Percentiles rank a stretch among this genome's conserved stretches.
Evolutionary conservation across 805 yeast genomes (phyloP).

Genomic region (Pichia eremophila): DNA sequence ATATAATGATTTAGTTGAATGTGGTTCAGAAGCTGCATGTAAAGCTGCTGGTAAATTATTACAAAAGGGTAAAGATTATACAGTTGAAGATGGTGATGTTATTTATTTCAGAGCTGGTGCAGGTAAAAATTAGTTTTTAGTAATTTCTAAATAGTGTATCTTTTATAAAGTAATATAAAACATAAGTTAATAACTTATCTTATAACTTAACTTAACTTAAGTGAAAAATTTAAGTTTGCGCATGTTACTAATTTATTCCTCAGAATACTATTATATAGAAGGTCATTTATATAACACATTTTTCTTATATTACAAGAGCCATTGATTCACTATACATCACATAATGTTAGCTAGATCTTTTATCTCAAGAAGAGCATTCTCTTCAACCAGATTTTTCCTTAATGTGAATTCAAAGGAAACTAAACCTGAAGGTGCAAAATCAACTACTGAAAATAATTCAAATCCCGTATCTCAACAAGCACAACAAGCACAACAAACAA

Average conservation of each 20-base stretch:
- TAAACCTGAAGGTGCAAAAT: not conserved
- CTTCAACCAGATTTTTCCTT: not conserved
- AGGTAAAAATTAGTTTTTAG: constrained; percentile 34
- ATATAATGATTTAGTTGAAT: constrained; percentile 48
- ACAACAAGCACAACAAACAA: not conserved
- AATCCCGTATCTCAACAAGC: not conserved
- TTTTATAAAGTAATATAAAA: not conserved
- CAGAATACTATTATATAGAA: too few relatives aligned
- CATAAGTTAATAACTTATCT: too few relatives aligned
- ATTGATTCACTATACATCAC: not conserved
- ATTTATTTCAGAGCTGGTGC: constrained; percentile 64
- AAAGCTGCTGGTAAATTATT: constrained; percentile 50
- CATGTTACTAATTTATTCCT: too few relatives aligned
- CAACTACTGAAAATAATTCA: not conserved
- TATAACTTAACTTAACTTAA: not conserved
- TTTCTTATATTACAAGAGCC: too few relatives aligned
- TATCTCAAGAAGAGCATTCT: not conserved
- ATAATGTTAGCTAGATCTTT: not conserved
- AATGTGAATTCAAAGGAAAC: not conserved
- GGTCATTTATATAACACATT: too few relatives aligned
- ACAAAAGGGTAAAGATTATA: constrained; percentile 69
- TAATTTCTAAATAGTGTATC: not conserved
- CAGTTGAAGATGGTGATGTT: constrained; percentile 79
- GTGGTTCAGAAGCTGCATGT: constrained; percentile 42
- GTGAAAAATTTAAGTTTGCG: too few relatives aligned